Evolutionary conservation across 768 basidiomycete species (phyloP).

Genomic region (Hericium alpestre): DNA sequence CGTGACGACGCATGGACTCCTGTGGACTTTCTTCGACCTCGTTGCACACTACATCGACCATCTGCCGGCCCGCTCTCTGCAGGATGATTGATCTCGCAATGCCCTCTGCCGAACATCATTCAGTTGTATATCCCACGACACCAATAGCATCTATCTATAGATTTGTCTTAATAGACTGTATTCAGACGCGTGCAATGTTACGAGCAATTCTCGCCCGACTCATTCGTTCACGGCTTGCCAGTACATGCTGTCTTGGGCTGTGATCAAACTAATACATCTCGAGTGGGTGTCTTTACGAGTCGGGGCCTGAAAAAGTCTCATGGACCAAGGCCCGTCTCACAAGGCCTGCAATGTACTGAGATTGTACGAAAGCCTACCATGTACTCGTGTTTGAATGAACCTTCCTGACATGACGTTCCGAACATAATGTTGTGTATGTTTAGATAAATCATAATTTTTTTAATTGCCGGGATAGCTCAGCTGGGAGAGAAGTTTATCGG

Average conservation of each 20-base stretch:
- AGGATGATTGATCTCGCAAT: not conserved
- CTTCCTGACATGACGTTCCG: no score
- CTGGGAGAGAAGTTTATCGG: no score
- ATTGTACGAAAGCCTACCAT: no score
- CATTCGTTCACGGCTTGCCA: not conserved
- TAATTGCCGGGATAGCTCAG: slow-evolving; percentile 20
- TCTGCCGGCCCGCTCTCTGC: slow-evolving; percentile 23
- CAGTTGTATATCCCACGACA: not conserved
- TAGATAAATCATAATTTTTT: not conserved
- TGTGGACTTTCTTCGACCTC: slow-evolving; percentile 90
- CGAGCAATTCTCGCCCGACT: not conserved
- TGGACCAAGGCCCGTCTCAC: no score
- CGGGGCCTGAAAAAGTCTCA: no score
- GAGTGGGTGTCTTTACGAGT: no score
- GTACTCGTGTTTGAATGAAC: no score
- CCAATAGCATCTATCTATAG: slow-evolving; percentile 2
- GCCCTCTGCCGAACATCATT: no score
- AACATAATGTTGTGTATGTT: no score
- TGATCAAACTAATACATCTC: not conserved
- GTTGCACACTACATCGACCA: slow-evolving; percentile 64
- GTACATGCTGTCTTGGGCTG: no score
- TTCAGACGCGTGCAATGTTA: not conserved
- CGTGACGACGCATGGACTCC: slow-evolving; percentile 84
- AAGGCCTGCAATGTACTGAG: no score
- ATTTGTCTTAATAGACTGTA: slow-evolving; percentile 3